Conservation (phyloP, 2,329 filamentous ascomycete genomes). For the Aspergillus hiratsukae region DNA sequence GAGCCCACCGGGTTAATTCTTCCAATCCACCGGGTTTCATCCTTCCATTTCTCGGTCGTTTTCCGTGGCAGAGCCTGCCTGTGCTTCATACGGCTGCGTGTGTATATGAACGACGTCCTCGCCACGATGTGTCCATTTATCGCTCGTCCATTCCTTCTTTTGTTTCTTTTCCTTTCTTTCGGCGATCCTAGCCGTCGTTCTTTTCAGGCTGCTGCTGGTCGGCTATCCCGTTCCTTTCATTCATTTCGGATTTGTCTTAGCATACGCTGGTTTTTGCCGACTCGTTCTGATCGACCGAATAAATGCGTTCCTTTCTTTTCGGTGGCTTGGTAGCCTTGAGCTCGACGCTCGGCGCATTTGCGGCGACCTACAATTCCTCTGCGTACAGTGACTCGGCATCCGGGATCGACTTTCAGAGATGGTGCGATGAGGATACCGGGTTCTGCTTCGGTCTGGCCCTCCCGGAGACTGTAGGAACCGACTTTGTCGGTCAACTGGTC, state of each 20-base stretch:
- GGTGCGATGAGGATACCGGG: constrained; percentile 13
- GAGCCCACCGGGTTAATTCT: background rate
- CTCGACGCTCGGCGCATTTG: constrained; percentile 9
- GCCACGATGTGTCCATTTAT: constrained; percentile 2
- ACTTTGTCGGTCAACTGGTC: constrained; percentile 15
- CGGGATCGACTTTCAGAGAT: constrained; percentile 16
- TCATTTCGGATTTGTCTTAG: constrained; percentile 1
- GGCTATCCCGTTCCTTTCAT: constrained; percentile 9
- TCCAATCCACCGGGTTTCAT: background rate
- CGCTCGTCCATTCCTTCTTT: constrained; percentile 3
- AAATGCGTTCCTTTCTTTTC: constrained; percentile 11
- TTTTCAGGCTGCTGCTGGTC: constrained; percentile 14
- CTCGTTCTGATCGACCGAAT: constrained; percentile 3
- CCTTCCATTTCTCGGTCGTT: background rate
- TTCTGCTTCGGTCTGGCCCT: constrained; percentile 17
- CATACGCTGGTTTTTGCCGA: background rate
- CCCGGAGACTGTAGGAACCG: constrained; percentile 9
- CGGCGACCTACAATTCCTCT: constrained; percentile 10
- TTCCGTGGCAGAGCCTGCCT: background rate
- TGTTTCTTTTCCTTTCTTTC: constrained; percentile 5
- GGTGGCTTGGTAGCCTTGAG: constrained; percentile 10
- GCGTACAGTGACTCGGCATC: constrained; percentile 13
- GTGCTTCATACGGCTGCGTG: background rate
- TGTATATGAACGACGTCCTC: constrained; percentile 10
- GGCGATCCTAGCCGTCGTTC: constrained; percentile 3